phyloP scores from a whole-genome alignment of 495 filamentous ascomycete species.

The Penicillium verhagenii region DNA sequence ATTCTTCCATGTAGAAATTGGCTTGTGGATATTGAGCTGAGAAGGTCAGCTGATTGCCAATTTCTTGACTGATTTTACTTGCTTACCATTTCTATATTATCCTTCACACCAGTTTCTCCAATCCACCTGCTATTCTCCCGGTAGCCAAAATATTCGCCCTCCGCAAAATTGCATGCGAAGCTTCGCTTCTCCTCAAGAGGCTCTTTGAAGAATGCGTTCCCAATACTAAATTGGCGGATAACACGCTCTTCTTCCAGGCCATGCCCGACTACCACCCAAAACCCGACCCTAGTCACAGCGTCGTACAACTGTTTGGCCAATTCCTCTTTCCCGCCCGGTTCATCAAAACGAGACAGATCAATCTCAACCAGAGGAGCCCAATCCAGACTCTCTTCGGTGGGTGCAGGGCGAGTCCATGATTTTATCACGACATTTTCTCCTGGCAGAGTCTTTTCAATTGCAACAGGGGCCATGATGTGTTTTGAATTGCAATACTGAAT shows the following conservation, averaged over 20 bases:
- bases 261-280: conserved; percentile 31
- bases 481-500: not conserved
- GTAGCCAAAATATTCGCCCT: conserved; percentile 48
- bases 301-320: conserved; percentile 54
- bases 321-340: conserved; percentile 51
- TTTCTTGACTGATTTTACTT: not conserved
- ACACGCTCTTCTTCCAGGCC: conserved; percentile 38
- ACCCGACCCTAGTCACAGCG: conserved; percentile 51
- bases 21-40: conserved; percentile 50
- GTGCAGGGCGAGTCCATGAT: conserved; percentile 37
- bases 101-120: conserved; percentile 44
- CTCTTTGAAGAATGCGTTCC: conserved; percentile 40
- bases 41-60: conserved; percentile 1
- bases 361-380: conserved; percentile 57
- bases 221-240: conserved; percentile 39
- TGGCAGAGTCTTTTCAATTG: conserved; percentile 16
- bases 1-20: conserved; percentile 40
- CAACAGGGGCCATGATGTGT: conserved; percentile 33
- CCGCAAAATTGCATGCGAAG: conserved; percentile 42
- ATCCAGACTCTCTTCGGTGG: conserved; percentile 32
- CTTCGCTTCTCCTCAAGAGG: conserved; percentile 32
- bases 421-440: conserved; percentile 24
- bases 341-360: conserved; percentile 50
- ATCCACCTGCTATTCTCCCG: conserved; percentile 44
- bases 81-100: conserved; percentile 45